Evolutionary conservation across 2,329 filamentous ascomycete species (phyloP).

Genomic region (Aspergillus tamarii): DNA sequence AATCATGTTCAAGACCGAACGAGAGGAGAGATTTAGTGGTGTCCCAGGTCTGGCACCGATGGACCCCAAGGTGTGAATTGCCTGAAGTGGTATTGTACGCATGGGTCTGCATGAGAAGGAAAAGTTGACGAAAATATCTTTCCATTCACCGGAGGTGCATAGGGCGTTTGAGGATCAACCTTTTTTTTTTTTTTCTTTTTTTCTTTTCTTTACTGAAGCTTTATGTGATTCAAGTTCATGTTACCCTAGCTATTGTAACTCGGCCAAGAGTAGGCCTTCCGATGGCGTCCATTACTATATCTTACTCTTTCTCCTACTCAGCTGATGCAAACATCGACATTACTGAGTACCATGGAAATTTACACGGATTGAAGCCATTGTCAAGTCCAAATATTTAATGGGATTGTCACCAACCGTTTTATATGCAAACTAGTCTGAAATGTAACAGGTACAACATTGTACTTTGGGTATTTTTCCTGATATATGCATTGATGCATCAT

Average conservation of each 20-base stretch:
- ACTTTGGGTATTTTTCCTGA: constrained; percentile 7
- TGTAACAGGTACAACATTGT: constrained; percentile 4
- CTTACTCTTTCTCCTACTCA: background rate
- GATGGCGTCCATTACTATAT: constrained; percentile 1
- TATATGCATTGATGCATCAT: constrained; percentile 5
- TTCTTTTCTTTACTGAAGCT: constrained; percentile 14
- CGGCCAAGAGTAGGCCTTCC: background rate
- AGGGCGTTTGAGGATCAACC: constrained; percentile 20
- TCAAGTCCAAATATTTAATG: background rate
- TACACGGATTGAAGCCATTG: background rate
- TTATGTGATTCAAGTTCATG: constrained; percentile 10
- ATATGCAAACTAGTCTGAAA: background rate
- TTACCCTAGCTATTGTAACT: constrained; percentile 2
- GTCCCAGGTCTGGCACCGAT: constrained; percentile 65
- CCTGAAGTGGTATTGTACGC: background rate
- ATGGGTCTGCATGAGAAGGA: background rate
- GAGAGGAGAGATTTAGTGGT: constrained; percentile 82
- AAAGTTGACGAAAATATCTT: constrained; percentile 9
- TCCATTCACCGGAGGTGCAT: constrained; percentile 11
- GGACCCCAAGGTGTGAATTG: constrained; percentile 33
- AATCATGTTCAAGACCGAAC: constrained; percentile 97
- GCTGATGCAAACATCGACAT: background rate
- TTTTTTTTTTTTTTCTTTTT: constrained; percentile 6
- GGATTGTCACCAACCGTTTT: background rate
- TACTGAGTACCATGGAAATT: background rate